A percentile compares a stretch with the other conserved stretches of the same genome.
phyloP scores from a whole-genome alignment of 2,329 filamentous ascomycete species.

The Ampelomyces quisqualis region DNA sequence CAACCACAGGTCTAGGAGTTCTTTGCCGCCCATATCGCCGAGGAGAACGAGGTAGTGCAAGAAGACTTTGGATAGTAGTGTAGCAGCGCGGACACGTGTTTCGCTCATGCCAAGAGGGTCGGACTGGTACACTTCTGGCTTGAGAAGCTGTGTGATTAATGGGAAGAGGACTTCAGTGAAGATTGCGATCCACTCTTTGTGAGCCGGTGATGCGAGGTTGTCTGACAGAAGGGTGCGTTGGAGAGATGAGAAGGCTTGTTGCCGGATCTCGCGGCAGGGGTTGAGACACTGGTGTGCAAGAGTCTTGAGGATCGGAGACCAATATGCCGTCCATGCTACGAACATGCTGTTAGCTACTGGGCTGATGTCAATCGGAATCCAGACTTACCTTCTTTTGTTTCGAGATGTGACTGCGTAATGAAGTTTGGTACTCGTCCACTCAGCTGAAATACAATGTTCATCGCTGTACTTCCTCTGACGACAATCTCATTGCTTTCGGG shows the following conservation, averaged over 20 bases:
- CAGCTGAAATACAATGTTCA: conserved; percentile 78
- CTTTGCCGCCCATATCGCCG: conserved; percentile 80
- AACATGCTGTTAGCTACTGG: conserved; percentile 8
- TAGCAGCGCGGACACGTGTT: conserved; percentile 87
- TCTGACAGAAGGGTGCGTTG: conserved; percentile 84
- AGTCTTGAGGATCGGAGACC: conserved; percentile 90
- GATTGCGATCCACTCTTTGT: conserved; percentile 91
- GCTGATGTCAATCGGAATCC: not conserved
- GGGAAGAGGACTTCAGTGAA: conserved; percentile 94
- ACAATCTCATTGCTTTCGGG: conserved; percentile 70
- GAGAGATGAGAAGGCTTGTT: conserved; percentile 81
- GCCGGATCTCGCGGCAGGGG: conserved; percentile 87
- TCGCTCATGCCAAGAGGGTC: conserved; percentile 94
- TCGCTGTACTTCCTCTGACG: conserved; percentile 74
- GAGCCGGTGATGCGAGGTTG: conserved; percentile 77
- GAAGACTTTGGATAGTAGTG: conserved; percentile 91
- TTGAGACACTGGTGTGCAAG: conserved; percentile 90
- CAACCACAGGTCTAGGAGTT: conserved; percentile 88
- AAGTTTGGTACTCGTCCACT: conserved; percentile 79
- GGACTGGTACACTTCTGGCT: conserved; percentile 90
- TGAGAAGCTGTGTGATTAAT: conserved; percentile 79
- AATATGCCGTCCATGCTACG: conserved; percentile 92
- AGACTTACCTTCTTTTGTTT: conserved; percentile 70
- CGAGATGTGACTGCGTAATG: conserved; percentile 90
- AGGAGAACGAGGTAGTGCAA: conserved; percentile 86